Evolutionary conservation across 2,329 filamentous ascomycete species (phyloP).

Genomic region (Elsinoe australis): DNA sequence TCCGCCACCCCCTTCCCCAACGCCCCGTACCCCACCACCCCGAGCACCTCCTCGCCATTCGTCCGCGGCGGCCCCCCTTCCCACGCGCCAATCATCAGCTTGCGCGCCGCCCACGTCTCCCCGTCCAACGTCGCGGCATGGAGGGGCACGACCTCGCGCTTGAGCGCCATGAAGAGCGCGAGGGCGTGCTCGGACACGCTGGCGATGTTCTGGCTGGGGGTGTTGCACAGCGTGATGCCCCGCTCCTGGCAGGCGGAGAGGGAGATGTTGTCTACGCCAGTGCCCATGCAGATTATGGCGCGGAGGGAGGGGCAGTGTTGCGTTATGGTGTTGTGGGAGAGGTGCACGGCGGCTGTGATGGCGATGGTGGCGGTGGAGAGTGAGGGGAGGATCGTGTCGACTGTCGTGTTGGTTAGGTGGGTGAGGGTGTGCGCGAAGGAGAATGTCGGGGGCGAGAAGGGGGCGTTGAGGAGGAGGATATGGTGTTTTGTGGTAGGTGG

Average conservation of each 20-base stretch:
- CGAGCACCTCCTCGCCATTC: constrained; percentile 43
- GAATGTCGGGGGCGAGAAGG: constrained; percentile 37
- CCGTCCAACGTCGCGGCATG: constrained; percentile 31
- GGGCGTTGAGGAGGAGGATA: constrained; percentile 43
- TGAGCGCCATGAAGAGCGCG: constrained; percentile 42
- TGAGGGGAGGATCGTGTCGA: constrained; percentile 34
- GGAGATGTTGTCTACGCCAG: constrained; percentile 43
- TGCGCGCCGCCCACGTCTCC: constrained; percentile 36
- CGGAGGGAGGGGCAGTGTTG: constrained; percentile 37
- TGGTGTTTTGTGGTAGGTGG: constrained; percentile 33
- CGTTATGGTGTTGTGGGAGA: constrained; percentile 36
- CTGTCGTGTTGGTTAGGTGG: constrained; percentile 30
- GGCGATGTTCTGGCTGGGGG: constrained; percentile 41
- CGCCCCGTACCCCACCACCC: constrained; percentile 45
- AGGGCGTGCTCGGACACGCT: constrained; percentile 44
- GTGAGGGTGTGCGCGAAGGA: constrained; percentile 39
- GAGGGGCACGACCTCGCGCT: constrained; percentile 36
- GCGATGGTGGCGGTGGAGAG: constrained; percentile 42
- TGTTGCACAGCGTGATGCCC: constrained; percentile 41
- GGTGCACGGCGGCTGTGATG: constrained; percentile 35
- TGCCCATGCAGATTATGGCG: constrained; percentile 40
- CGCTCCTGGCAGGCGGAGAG: constrained; percentile 37
- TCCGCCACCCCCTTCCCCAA: constrained; percentile 39
- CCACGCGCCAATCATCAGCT: constrained; percentile 32
- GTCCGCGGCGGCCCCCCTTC: constrained; percentile 36